phyloP scores from a whole-genome alignment of 306 rosid genomes.

The Boehmeria nivea region DNA sequence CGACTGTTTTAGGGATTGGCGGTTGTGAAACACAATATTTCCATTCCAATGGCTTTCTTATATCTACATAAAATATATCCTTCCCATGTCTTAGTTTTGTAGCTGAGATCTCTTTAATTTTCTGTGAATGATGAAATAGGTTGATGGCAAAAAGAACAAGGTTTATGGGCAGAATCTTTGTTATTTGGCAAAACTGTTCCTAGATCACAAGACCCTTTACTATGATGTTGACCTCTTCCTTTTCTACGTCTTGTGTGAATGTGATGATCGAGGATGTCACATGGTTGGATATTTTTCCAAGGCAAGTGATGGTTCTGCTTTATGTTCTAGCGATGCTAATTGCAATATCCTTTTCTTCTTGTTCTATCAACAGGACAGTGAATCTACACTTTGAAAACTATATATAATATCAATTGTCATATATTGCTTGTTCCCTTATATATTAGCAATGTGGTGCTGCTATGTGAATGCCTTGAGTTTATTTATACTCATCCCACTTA shows the following conservation, averaged over 20 bases:
- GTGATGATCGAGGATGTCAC: conserved; percentile 99
- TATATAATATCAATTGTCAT: neutral
- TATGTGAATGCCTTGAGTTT: too few relatives aligned
- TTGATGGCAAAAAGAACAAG: conserved; percentile 98
- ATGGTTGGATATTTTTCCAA: conserved; percentile 99
- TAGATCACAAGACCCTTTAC: conserved; percentile 98
- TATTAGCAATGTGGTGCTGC: too few relatives aligned
- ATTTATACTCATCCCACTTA: too few relatives aligned
- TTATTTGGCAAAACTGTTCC: conserved; percentile 94
- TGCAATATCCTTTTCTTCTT: neutral
- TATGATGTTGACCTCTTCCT: conserved; percentile 97
- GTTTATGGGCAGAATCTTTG: conserved; percentile 99
- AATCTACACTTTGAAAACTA: neutral
- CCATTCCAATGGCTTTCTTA: neutral
- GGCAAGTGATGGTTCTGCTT: conserved; percentile 33
- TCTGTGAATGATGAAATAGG: conserved; percentile 48
- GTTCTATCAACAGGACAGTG: neutral
- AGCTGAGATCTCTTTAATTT: conserved; percentile 10
- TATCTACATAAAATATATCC: too few relatives aligned
- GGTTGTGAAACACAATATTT: neutral
- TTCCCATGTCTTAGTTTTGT: neutral
- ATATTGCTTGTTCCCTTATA: too few relatives aligned
- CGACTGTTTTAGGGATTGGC: neutral
- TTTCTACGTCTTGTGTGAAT: conserved; percentile 88
- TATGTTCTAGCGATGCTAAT: neutral